Conservation (phyloP, 139 green algal genomes). For the Trebouxia sp. region DNA sequence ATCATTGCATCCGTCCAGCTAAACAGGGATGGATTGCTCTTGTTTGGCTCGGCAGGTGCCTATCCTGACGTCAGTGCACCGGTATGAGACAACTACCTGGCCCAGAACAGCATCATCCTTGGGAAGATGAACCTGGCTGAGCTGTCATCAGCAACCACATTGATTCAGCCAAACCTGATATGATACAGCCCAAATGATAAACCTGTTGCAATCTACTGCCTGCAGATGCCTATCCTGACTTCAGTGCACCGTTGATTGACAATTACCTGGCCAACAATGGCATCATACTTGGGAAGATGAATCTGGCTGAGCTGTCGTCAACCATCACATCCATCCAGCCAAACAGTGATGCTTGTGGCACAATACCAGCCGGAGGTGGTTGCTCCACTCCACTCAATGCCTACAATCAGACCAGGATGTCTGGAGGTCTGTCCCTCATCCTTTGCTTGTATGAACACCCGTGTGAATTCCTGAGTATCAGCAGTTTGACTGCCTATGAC, state of each 20-base stretch:
- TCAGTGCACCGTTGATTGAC: constrained; percentile 25
- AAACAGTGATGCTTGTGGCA: background rate
- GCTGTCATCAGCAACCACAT: no score
- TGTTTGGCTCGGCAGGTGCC: background rate
- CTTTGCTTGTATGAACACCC: background rate
- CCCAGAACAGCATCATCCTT: no score
- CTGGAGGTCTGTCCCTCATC: background rate
- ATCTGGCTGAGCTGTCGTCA: constrained; percentile 6
- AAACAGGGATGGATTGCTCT: no score
- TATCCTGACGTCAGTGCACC: background rate
- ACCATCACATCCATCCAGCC: constrained; percentile 22
- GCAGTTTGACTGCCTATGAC: background rate
- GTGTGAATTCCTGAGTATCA: background rate
- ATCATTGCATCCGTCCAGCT: no score
- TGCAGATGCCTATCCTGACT: constrained; percentile 14
- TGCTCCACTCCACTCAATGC: constrained; percentile 7
- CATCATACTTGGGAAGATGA: constrained; percentile 37
- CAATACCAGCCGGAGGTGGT: no score
- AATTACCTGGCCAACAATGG: constrained; percentile 22
- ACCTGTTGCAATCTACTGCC: background rate
- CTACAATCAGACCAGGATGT: constrained; percentile 27
- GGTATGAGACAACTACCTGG: no score
- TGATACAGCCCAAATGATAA: no score
- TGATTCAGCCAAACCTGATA: no score
- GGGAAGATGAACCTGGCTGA: no score